Percentiles rank a stretch among this genome's conserved stretches.
Evolutionary conservation across 495 filamentous ascomycete genomes (phyloP).

Genomic region (Schizothecium vesticola): DNA sequence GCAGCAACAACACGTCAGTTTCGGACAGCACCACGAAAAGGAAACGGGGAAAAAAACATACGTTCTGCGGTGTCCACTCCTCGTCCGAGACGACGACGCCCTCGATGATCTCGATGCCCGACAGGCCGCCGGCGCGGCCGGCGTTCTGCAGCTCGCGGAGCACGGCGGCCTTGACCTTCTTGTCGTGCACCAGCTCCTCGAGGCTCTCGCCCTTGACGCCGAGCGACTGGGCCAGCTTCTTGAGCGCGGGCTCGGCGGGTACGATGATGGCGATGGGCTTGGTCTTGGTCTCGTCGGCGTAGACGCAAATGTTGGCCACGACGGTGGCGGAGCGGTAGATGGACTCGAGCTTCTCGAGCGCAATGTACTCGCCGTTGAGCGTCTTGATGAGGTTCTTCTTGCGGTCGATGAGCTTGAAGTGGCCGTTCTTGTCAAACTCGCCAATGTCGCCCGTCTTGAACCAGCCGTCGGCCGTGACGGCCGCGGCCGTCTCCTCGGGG

Average conservation of each 20-base stretch:
- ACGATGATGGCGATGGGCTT: conserved; percentile 95
- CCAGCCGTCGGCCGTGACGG: conserved; percentile 76
- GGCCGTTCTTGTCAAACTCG: conserved; percentile 76
- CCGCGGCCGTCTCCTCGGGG: conserved; percentile 73
- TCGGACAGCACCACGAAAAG: not conserved
- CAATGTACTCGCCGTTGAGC: conserved; percentile 93
- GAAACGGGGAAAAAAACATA: conserved; percentile 44
- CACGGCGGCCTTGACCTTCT: conserved; percentile 74
- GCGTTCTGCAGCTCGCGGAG: conserved; percentile 73
- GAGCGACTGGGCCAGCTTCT: conserved; percentile 72
- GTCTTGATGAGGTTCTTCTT: conserved; percentile 99
- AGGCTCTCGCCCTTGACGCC: conserved; percentile 64
- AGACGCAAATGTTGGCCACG: conserved; percentile 92
- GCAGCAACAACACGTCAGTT: conserved; percentile 27
- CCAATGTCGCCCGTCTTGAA: conserved; percentile 96
- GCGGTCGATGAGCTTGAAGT: conserved; percentile 85
- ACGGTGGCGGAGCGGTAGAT: conserved; percentile 81
- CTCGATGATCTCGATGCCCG: conserved; percentile 84
- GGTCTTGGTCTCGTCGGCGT: conserved; percentile 71
- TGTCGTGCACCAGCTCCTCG: conserved; percentile 76
- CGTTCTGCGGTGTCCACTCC: conserved; percentile 96
- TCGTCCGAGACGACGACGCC: conserved; percentile 91
- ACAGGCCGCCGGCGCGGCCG: conserved; percentile 70
- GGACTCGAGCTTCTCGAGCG: conserved; percentile 96
- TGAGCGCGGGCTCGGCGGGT: conserved; percentile 75